phyloP scores from a whole-genome alignment of 2,329 filamentous ascomycete genomes.

The Cryphonectria naterciae region DNA sequence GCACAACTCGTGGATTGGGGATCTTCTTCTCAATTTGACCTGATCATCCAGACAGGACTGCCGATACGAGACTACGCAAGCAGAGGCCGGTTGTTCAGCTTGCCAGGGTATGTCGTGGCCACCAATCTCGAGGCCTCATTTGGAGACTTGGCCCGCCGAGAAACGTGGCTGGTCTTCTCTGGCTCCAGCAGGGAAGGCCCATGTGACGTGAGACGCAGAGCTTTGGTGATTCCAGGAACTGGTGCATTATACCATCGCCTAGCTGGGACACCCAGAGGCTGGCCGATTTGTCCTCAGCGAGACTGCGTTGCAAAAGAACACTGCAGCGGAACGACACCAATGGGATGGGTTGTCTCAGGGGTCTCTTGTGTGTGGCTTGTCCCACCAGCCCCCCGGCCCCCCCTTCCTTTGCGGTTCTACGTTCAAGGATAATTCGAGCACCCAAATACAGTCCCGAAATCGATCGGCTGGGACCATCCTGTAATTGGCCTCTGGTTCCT shows the following conservation, averaged over 20 bases:
- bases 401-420: background rate
- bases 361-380: background rate
- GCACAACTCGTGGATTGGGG: background rate
- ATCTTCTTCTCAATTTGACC: background rate
- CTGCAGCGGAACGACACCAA: conserved; percentile 6
- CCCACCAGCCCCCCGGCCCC: background rate
- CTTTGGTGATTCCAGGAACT: conserved; percentile 14
- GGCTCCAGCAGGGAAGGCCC: conserved; percentile 7
- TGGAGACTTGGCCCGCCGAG: conserved; percentile 14
- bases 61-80: conserved; percentile 1
- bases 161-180: conserved; percentile 15
- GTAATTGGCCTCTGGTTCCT: background rate
- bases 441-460: background rate
- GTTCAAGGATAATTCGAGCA: background rate
- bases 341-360: background rate
- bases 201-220: conserved; percentile 1
- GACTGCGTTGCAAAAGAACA: background rate
- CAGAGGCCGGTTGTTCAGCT: conserved; percentile 11
- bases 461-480: background rate
- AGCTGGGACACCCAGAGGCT: background rate
- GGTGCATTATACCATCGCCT: conserved; percentile 9
- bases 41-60: conserved; percentile 12
- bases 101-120: conserved; percentile 13
- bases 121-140: conserved; percentile 22
- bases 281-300: background rate